These are phyloP conservation scores for Yamadazyma kanchanaburiensis DNA, from an alignment of 1,139 yeast species.

Conservation along the genomic window DNA sequence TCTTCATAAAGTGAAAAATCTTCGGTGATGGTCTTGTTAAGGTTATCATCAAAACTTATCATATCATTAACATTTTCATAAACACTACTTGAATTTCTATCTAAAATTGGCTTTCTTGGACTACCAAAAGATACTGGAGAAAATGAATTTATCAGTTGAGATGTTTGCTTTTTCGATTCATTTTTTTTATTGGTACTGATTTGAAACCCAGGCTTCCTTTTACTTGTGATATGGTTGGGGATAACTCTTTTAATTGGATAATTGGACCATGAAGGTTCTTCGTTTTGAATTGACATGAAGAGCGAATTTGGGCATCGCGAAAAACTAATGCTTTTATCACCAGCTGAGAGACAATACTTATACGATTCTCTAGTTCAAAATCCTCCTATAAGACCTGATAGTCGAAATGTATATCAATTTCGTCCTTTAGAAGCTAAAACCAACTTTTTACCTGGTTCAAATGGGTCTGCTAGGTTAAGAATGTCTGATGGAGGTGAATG, in stretches of 20 bases:
- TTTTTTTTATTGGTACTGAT: constrained; percentile 21
- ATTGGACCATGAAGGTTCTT: constrained; percentile 51
- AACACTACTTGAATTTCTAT: too few species aligned
- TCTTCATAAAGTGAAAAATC: constrained; percentile 25
- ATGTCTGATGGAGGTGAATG: constrained; percentile 91
- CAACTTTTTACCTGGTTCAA: constrained; percentile 77
- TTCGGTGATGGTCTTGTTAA: constrained; percentile 27
- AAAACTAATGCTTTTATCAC: constrained; percentile 76
- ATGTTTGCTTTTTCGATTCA: constrained; percentile 9
- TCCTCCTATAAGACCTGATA: constrained; percentile 80
- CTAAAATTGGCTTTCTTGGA: constrained; percentile 26
- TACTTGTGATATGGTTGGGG: constrained; percentile 52
- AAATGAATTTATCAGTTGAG: constrained; percentile 23
- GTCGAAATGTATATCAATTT: constrained; percentile 68
- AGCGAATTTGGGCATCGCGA: too few species aligned
- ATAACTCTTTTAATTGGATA: constrained; percentile 51
- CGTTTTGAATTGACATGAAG: too few species aligned
- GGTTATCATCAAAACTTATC: constrained; percentile 28
- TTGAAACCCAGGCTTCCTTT: constrained; percentile 43
- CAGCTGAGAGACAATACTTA: constrained; percentile 81
- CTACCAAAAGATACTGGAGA: constrained; percentile 40
- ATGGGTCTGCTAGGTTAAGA: constrained; percentile 87
- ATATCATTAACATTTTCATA: constrained; percentile 17
- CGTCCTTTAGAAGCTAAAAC: constrained; percentile 84
- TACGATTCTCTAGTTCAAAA: constrained; percentile 63